Base-by-base conservation (phyloP, 1,284 basidiomycete species). In the Phellopilus nigrolimitatus region DNA sequence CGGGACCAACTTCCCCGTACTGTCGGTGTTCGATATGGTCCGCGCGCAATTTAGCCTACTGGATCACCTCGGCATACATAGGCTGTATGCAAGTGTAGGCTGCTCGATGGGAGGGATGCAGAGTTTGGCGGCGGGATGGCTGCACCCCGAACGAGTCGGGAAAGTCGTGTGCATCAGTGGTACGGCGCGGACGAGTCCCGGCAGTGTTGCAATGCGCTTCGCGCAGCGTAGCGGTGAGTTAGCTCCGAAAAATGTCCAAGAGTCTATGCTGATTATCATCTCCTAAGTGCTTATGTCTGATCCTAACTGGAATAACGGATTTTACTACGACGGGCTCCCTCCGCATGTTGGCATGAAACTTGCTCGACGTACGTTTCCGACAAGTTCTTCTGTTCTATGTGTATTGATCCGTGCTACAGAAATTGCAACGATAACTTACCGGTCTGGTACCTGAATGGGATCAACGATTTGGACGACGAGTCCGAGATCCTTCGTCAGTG, bases 371-470 rank as follows among this genome's bases (percentile, higher is more conserved):
- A 66, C 62, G 90, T 77, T 19, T 8, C 40, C n/a, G n/a, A n/a
- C n/a, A n/a, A 12, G 25, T 25, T 28, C 21, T 12, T 31, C 13
- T 49, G 22, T n/a, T 27, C 19, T 17, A 17, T 19, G 42, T 28
- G 13, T 47, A 33, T 49, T 57, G 50, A 38, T 30, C 42, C 44
- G 19, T 53, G 15, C 19, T 21, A 38, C 46, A 94, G 91, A 99
- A 72, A 98, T 99, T 59, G 97, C 97, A 4, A 99, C 97, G 0
- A 97, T 99, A 65, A 99, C 97, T 0, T 99, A 99, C 68, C 86
- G 97, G 22, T 98, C 95, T 6, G 97, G 97, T 1, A n/a, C 95
- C 97, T 3, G 95, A 99, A 69, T 99, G 95, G 95, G 97, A 99
- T 68, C 80, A 90, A 62, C 84, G 97, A 9, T 99, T 99, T 64